Percentiles rank a stretch among this genome's conserved stretches.
phyloP scores from a whole-genome alignment of 768 basidiomycete species.

The Boletus barrowsii region DNA sequence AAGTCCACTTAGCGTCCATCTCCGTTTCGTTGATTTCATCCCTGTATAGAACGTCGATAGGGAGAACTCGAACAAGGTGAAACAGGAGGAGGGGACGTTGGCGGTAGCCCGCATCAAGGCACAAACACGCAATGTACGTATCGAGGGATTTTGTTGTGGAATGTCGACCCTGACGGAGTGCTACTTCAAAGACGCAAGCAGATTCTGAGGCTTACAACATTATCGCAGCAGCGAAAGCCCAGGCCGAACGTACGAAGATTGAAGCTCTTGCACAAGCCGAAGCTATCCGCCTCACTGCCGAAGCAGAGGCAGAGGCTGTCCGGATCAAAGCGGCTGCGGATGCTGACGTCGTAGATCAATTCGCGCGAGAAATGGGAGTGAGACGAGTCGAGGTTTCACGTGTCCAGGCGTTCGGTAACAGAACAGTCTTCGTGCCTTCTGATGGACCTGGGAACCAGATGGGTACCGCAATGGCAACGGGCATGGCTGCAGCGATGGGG shows the following conservation, averaged over 20 bases:
- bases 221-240: constrained; percentile 71
- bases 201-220: constrained; percentile 75
- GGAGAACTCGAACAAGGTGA: constrained; percentile 85
- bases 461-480: constrained; percentile 59
- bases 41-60: constrained; percentile 68
- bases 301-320: constrained; percentile 71
- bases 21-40: background rate
- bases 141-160: background rate
- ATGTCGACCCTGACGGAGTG: constrained; percentile 5
- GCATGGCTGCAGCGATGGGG: constrained; percentile 71
- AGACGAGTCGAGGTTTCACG: constrained; percentile 62
- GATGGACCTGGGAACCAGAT: constrained; percentile 57
- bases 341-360: constrained; percentile 54
- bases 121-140: constrained; percentile 48
- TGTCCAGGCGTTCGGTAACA: constrained; percentile 64
- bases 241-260: constrained; percentile 62
- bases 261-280: constrained; percentile 77
- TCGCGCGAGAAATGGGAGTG: constrained; percentile 76
- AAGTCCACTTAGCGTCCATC: constrained; percentile 22
- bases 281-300: constrained; percentile 69
- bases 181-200: constrained; percentile 50
- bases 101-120: constrained; percentile 77
- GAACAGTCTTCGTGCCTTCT: constrained; percentile 66
- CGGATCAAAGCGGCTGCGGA: constrained; percentile 66
- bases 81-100: constrained; percentile 78